Conservation (phyloP, 768 basidiomycete species). For the Epithele typhae region DNA sequence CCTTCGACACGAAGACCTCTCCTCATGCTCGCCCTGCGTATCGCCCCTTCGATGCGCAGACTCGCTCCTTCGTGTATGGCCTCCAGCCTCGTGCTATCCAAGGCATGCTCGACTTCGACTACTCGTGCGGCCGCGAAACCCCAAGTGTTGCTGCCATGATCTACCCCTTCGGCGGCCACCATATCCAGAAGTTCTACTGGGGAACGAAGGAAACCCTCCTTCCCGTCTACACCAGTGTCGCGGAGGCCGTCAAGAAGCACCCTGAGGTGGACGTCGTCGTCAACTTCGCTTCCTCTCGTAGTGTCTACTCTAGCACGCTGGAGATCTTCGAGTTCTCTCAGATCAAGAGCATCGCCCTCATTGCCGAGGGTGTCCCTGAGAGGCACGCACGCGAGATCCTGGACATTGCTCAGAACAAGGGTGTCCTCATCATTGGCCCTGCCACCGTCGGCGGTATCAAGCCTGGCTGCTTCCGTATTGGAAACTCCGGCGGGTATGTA, state of each 20-base stretch:
- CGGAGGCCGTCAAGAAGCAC: conserved; percentile 92
- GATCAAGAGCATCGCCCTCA: conserved; percentile 80
- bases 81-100: conserved; percentile 99
- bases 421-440: conserved; percentile 91
- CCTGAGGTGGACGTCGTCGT: conserved; percentile 96
- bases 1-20: conserved; percentile 58
- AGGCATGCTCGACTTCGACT: conserved; percentile 98
- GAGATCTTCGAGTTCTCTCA: conserved; percentile 77
- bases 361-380: conserved; percentile 99
- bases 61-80: conserved; percentile 97
- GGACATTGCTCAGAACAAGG: conserved; percentile 79
- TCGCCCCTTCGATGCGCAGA: conserved; percentile 88
- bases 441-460: conserved; percentile 99
- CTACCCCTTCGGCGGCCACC: conserved; percentile 99
- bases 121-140: conserved; percentile 86
- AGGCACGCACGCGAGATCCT: conserved; percentile 95
- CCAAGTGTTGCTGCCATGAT: conserved; percentile 99
- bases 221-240: conserved; percentile 91
- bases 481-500: conserved; percentile 92
- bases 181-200: conserved; percentile 99
- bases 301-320: conserved; percentile 91
- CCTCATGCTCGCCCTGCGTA: conserved; percentile 63
- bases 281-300: conserved; percentile 94
- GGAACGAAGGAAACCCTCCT: conserved; percentile 98
- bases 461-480: conserved; percentile 99